Evolutionary conservation across 2,329 filamentous ascomycete genomes (phyloP), one percentile per base, ranked within the genome.

Genomic region (Fusarium buxicola): DNA sequence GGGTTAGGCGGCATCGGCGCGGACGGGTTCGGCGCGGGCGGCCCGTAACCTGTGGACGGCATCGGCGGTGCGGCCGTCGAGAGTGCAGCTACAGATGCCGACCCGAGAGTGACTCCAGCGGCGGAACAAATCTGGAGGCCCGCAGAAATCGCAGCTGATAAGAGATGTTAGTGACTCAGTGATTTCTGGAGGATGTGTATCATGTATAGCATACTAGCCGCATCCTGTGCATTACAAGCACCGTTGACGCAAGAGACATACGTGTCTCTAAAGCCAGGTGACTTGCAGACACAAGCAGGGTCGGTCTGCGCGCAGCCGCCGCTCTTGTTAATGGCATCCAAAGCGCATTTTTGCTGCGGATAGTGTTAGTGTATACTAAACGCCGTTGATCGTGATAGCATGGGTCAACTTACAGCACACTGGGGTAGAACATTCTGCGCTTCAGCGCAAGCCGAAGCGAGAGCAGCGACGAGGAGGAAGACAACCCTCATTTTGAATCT

Each of bases 281-380:
- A 47, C 34, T 55, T 60, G 27, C 58, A 60, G 39, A 60, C 58
- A 38, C 58, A 60, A 3, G 32, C 21, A 10, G 50, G 48, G 11
- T 60, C 56, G 8, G 27, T 24, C 16, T 32, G 18, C 7, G 21
- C 44, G 10, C 58, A 60, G 25, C 45, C 45, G 2, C 41, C 48
- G 44, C 58, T 60, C 7, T 47, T 43, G 5, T 43, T 7, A 8
- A 60, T 43, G 7, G 30, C 44, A n/a, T 13, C 25, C 4, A 60
- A 21, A 5, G 56, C 56, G 34, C 58, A 60, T 6, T 39, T 18
- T 60, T 46, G 39, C 58, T 60, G n/a, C 8, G 8, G 13, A 7
- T 8, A 5, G 5, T n/a, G 39, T 60, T 10, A 60, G 56, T 10
- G 6, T 5, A n/a, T 12, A 5, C 8, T 34, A 2, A 0, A 18